Evolutionary conservation across 495 filamentous ascomycete genomes (phyloP).

Genomic region (Hyaloscypha bicolor): DNA sequence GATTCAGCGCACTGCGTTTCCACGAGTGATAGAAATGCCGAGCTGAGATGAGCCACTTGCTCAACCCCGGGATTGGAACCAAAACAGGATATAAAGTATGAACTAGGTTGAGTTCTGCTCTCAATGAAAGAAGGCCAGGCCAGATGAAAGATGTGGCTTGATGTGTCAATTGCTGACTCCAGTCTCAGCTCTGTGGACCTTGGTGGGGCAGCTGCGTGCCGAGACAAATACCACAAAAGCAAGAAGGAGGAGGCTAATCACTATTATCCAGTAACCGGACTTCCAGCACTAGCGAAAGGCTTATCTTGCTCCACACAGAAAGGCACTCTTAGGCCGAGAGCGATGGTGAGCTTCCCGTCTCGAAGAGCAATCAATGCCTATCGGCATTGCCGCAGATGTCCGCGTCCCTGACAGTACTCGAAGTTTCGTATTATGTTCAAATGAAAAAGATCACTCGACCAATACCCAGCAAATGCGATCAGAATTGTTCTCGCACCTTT

Average conservation of each 20-base stretch:
- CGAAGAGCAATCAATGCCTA: no score
- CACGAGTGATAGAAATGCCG: not conserved
- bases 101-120: not conserved
- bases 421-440: not conserved
- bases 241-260: no score
- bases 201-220: no score
- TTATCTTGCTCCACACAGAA: no score
- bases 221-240: no score
- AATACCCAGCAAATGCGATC: not conserved
- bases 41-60: not conserved
- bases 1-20: not conserved
- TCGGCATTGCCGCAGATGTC: not conserved
- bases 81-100: not conserved
- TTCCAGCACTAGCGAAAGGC: no score
- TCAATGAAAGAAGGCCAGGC: not conserved
- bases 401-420: not conserved
- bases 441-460: not conserved
- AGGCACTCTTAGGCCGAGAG: no score
- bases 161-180: no score
- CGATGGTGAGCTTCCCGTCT: no score
- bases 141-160: no score
- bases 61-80: not conserved
- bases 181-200: no score
- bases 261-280: no score
- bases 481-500: not conserved